Evolutionary conservation across 352 stramenopile genomes (phyloP), one percentile per base, ranked within the genome.

Genomic region (Phytophthora brassicae): DNA sequence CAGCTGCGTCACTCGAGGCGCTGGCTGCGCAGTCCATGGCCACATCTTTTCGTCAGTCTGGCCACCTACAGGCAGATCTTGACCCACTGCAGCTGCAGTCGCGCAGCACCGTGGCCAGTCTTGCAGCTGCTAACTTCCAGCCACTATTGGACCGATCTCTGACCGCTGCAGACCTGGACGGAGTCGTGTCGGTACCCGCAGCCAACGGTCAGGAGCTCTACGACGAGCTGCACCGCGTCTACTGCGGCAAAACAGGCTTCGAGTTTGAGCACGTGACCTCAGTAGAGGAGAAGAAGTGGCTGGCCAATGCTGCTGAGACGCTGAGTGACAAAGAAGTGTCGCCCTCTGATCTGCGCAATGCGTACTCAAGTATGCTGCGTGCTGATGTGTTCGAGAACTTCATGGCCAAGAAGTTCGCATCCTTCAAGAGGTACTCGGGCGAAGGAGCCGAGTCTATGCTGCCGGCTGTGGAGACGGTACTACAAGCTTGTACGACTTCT

Each of bases 371-470:
- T 58, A 92, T 95, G 85, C 49, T 90, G 36, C 83, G 80, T 54
- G 86, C 85, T 3, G 81, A 95, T 28, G 75, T 84, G 47, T 96
- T 95, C 50, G 88, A 96, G 59, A 83, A 45, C 22, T 96, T 96
- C 59, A 87, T 94, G 74, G 83, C 70, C 20, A 92, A 88, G 57
- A 94, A 94, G 56, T 94, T 93, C 54, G 73, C 82, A 45, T 89
- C 77, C 6, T 94, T 93, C 69, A 96, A 96, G 73, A 76, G 87
- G 13, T 96, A 95, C 62, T 94, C 84, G 1, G 83, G 88, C 1
- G 88, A 96, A 72, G 88, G 88, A 33, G 81, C 84, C 3, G 88
- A 96, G 28, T 75, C 82, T 29, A 91, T 95, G 80, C 66, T 95
- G 24, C 79, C 87, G 0, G 83, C 79, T 0, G 76, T 95, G 1